A percentile compares a stretch with the other conserved stretches of the same genome.
These are phyloP conservation scores for Penicillium bialowiezense DNA, from an alignment of 495 filamentous ascomycete species.

Conservation along the genomic window DNA sequence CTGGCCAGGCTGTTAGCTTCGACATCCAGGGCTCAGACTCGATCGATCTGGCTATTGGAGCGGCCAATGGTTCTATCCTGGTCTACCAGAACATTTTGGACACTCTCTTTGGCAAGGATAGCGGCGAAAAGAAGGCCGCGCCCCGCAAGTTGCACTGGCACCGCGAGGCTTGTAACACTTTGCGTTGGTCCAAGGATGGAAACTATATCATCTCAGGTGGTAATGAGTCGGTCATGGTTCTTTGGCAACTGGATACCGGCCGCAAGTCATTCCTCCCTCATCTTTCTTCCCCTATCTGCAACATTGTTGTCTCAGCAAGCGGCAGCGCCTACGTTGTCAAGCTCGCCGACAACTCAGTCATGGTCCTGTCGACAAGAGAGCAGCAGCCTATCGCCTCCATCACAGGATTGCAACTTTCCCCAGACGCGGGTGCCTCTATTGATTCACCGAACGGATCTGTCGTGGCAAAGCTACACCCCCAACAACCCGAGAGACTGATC, in stretches of 20 bases:
- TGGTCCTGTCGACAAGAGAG: constrained; percentile 86
- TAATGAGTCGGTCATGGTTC: constrained; percentile 79
- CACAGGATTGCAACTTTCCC: constrained; percentile 69
- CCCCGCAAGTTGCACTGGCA: constrained; percentile 84
- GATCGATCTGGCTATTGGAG: constrained; percentile 73
- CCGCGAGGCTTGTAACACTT: constrained; percentile 69
- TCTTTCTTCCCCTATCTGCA: constrained; percentile 77
- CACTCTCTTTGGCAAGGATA: constrained; percentile 45
- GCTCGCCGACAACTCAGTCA: constrained; percentile 84
- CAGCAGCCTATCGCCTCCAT: constrained; percentile 76
- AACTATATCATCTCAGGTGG: constrained; percentile 95
- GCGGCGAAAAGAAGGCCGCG: constrained; percentile 36
- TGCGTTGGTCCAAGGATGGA: constrained; percentile 92
- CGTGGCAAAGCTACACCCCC: constrained; percentile 49
- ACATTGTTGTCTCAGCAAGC: constrained; percentile 72
- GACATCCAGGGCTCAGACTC: constrained; percentile 31
- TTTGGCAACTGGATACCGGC: constrained; percentile 94
- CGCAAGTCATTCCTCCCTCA: constrained; percentile 80
- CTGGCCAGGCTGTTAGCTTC: constrained; percentile 31
- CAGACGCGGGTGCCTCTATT: constrained; percentile 11
- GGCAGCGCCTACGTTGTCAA: constrained; percentile 79
- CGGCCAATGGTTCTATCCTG: constrained; percentile 68
- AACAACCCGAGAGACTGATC: constrained; percentile 55
- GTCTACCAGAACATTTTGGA: constrained; percentile 71
- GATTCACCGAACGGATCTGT: constrained; percentile 18